phyloP scores from a whole-genome alignment of 129 eudicot species.

The Logfia minima region DNA sequence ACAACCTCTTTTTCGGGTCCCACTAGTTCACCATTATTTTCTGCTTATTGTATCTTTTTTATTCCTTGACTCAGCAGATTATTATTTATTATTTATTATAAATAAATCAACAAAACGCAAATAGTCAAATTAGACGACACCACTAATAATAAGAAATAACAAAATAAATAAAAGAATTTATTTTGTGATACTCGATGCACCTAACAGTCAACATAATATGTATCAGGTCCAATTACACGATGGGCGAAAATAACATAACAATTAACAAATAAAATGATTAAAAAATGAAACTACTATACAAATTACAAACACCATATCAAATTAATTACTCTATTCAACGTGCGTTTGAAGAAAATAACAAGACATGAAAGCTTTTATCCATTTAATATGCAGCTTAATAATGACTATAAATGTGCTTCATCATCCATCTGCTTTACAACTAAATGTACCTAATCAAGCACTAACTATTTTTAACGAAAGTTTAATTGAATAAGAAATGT shows the following conservation, averaged over 20 bases:
- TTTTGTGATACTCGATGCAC: not conserved
- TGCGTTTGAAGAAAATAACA: not conserved
- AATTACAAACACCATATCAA: not conserved
- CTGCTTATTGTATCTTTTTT: not conserved
- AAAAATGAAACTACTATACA: not conserved
- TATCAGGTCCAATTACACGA: not conserved
- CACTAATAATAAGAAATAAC: not conserved
- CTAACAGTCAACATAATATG: not conserved
- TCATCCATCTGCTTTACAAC: slow-evolving; percentile 11
- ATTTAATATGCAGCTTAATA: not conserved
- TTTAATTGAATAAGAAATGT: not conserved
- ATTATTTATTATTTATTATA: not conserved
- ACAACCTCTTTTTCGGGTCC: not conserved
- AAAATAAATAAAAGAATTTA: too few species aligned
- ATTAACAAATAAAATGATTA: not conserved
- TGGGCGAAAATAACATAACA: not conserved
- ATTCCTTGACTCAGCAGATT: not conserved
- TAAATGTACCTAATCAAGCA: slow-evolving; percentile 21
- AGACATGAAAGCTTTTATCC: not conserved
- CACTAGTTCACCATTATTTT: not conserved
- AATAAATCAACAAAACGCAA: not conserved
- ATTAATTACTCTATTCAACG: not conserved
- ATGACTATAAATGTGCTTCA: not conserved
- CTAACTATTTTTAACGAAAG: slow-evolving; percentile 4
- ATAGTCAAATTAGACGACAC: slow-evolving; percentile 3